These are phyloP conservation scores for Arachis monticola DNA, from an alignment of 331 rosid species.

Conservation along the genomic window DNA sequence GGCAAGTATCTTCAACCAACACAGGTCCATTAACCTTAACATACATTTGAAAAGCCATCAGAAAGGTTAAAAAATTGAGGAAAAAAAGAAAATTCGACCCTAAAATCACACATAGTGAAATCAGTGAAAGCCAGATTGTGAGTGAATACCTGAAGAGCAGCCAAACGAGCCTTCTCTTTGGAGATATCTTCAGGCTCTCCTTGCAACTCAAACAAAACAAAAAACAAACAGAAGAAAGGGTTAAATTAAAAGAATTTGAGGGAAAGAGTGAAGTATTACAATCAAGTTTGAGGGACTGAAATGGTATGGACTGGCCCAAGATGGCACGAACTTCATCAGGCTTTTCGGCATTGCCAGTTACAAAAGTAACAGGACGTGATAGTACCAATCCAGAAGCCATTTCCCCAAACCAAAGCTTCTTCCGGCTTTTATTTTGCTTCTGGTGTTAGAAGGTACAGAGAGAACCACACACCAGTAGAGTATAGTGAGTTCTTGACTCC, in stretches of 20 bases:
- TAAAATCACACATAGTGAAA: too few species aligned
- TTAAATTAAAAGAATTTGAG: not conserved
- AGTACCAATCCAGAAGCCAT: conserved; percentile 63
- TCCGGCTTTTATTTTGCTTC: too few species aligned
- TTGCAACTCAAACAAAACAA: conserved; percentile 62
- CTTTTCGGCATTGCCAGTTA: conserved; percentile 96
- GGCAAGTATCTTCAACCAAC: conserved; percentile 95
- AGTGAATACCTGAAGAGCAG: conserved; percentile 77
- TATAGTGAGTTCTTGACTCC: too few species aligned
- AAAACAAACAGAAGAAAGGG: not conserved
- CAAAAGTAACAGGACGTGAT: conserved; percentile 91
- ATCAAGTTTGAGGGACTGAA: conserved; percentile 89
- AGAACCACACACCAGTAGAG: too few species aligned
- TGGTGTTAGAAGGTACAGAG: too few species aligned
- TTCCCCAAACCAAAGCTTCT: not conserved
- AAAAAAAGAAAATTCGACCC: too few species aligned
- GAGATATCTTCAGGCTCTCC: conserved; percentile 97
- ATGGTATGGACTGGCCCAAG: conserved; percentile 84
- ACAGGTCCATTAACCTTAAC: conserved; percentile 92
- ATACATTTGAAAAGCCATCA: not conserved
- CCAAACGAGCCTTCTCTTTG: conserved; percentile 93
- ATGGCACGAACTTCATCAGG: conserved; percentile 97
- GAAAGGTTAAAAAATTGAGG: not conserved
- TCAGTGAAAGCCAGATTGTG: too few species aligned
- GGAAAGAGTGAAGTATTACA: conserved; percentile 43